phyloP scores from a whole-genome alignment of 371 early-diverging fungal genomes.

The Mortierella sp. region DNA sequence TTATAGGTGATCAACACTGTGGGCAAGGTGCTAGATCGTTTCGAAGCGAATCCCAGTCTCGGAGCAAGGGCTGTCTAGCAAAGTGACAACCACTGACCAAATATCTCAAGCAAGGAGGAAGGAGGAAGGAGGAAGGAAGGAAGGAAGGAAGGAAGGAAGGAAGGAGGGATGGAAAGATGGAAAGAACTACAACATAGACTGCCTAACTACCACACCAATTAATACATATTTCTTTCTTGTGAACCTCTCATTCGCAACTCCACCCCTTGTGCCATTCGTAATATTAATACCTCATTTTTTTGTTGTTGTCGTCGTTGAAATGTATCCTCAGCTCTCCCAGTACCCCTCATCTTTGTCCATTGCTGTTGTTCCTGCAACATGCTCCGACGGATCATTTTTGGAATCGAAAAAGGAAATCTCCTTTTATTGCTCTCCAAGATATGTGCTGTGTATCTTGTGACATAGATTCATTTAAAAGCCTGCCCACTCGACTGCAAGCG shows the following conservation, averaged over 20 bases:
- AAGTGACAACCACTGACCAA: too few relatives aligned
- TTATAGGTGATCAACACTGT: constrained; percentile 71
- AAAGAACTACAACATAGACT: background rate
- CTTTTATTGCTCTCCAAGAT: background rate
- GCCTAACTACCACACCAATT: too few relatives aligned
- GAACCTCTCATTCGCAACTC: too few relatives aligned
- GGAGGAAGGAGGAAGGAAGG: background rate
- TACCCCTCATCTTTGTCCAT: background rate
- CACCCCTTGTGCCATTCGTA: too few relatives aligned
- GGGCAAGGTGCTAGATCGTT: constrained; percentile 69
- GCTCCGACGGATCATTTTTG: background rate
- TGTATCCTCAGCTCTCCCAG: background rate
- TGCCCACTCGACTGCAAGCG: constrained; percentile 1
- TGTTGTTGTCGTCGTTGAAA: background rate
- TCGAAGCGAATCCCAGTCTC: constrained; percentile 61
- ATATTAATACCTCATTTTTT: background rate
- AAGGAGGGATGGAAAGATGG: background rate
- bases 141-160: background rate
- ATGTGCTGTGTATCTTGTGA: too few relatives aligned
- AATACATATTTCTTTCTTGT: too few relatives aligned
- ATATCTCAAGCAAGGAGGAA: background rate
- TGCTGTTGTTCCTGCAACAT: background rate
- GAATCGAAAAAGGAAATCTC: background rate
- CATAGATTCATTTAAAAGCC: background rate
- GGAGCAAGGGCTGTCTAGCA: constrained; percentile 6